Evolutionary conservation across 768 basidiomycete genomes (phyloP), one percentile per base, ranked within the genome.

Genomic region (Leccinum subgranulosum): DNA sequence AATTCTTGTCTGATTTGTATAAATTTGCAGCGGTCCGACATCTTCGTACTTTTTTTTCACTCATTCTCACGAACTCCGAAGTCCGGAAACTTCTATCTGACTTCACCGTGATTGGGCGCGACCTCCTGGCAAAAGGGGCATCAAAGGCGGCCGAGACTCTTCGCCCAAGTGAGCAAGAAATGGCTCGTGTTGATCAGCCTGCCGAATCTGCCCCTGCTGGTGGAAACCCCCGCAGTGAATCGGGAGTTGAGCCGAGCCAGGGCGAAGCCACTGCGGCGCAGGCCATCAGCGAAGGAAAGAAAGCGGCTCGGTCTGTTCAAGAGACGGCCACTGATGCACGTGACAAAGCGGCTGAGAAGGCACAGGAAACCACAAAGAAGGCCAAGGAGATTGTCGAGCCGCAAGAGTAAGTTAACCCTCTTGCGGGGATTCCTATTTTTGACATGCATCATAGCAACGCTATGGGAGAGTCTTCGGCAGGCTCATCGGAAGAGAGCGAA

Each of bases 51-150:
- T 82, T 99, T 49, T 78, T 92, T 58, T 83, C 84, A 45, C 87
- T 98, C 65, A 79, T 98, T 66, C 79, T 94, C 60, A 96, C 95
- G 69, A 99, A 99, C 76, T 88, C 90, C 0, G 91, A 96, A 75
- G 88, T 90, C 29, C 88, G 94, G 66, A 96, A 97, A 71, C 85
- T 97, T 28, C 74, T 95, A 53, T 81, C 84, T 2, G 92, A 94
- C 72, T 86, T 90, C 61, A 81, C 84, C 10, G 70, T 87, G 57
- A 85, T 92, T 50, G 90, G 90, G 0, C 87, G 92, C 43, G 93
- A 96, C 70, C 78, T 97, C 54, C 84, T 96, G 60, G 84, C 91
- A 4, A 86, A 82, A 39, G 82, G 82, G 19, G 86, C 90, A 0
- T 71, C 78, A 63, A 89, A 92, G 67, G 86, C 82, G 12, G 90